Evolutionary conservation across 202 grass and related monocot genomes (phyloP).

Genomic region (Schoenoplectus triqueter): DNA sequence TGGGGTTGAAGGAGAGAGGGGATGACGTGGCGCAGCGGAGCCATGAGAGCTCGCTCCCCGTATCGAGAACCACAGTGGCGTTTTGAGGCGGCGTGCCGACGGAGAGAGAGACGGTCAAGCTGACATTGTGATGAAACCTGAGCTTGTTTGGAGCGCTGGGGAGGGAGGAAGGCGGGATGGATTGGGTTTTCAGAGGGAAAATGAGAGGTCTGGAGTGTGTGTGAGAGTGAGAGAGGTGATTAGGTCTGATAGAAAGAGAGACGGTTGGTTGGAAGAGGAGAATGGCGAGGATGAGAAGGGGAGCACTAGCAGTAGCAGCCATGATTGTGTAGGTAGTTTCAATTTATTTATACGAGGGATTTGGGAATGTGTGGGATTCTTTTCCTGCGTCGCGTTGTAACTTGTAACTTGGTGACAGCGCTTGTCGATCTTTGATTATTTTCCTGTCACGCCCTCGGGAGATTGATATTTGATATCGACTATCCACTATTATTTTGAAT

Average conservation of each 20-base stretch:
- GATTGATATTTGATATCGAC: too few relatives aligned
- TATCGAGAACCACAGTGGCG: constrained; percentile 88
- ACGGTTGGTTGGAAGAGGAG: background rate
- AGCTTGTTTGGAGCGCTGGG: constrained; percentile 69
- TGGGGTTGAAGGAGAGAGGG: constrained; percentile 43
- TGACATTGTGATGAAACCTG: constrained; percentile 92
- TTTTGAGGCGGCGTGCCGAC: constrained; percentile 89
- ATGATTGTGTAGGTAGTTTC: constrained; percentile 32
- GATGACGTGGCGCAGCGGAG: constrained; percentile 50
- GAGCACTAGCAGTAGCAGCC: background rate
- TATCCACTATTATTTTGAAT: too few relatives aligned
- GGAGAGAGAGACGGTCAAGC: constrained; percentile 77
- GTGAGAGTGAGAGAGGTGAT: constrained; percentile 42
- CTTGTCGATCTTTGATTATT: too few relatives aligned
- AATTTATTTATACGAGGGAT: constrained; percentile 34
- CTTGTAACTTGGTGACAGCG: background rate
- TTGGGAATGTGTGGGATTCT: background rate
- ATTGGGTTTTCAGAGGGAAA: constrained; percentile 55
- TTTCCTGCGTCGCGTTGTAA: too few relatives aligned
- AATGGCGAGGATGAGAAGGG: constrained; percentile 5
- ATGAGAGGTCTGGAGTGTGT: constrained; percentile 45
- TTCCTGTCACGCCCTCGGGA: too few relatives aligned
- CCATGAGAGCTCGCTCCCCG: constrained; percentile 97
- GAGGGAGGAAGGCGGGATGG: constrained; percentile 53
- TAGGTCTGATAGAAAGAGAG: constrained; percentile 37